Evolutionary conservation across 768 basidiomycete genomes (phyloP), one percentile per base, ranked within the genome.

Genomic region (Boletus vinaceobasis): DNA sequence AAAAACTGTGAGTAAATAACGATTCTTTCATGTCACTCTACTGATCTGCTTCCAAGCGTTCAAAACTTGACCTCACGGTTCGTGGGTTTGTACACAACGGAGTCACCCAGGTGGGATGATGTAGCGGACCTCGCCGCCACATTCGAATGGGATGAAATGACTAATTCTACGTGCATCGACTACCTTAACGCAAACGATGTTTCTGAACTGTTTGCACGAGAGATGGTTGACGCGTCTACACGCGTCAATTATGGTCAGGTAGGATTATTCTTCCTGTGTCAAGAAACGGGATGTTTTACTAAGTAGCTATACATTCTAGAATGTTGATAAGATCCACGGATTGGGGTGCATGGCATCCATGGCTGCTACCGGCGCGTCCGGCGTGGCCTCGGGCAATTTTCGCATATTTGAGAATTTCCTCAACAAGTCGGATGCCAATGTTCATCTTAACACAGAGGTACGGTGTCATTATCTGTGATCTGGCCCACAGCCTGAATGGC

Each of bases 221-320:
- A 98, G 71, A 71, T 95, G 43, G 77, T 93, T 32, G 90, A 92
- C 50, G 88, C 83, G 4, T 83, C 86, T 2, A 89, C 90, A 8
- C 79, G 92, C 37, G 89, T 91, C 38, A 94, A 93, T 68, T 93
- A 93, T 63, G 87, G 86, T 47, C 87, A 88, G 75, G 86, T 86
- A 53, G 19, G 70, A 50, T 31, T 48, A 37, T 37, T 27, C 13
- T 36, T 53, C 19, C 33, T 2, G 14, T 29, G 21, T 7, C 40
- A 23, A 36, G 26, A 59, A 35, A 45, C 3, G 14, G 2, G 33
- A 15, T 35, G 21, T 33, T 46, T 36, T 29, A 40, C 46, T 49
- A 29, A 50, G 36, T 39, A 42, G 32, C 8, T 32, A 47, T 27
- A 23, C 48, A 10, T 48, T 53, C 32, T 63, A 91, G 81, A 83